These are phyloP conservation scores for Taphrina betulina DNA, from an alignment of 1,139 yeast species.

Conservation along the genomic window DNA sequence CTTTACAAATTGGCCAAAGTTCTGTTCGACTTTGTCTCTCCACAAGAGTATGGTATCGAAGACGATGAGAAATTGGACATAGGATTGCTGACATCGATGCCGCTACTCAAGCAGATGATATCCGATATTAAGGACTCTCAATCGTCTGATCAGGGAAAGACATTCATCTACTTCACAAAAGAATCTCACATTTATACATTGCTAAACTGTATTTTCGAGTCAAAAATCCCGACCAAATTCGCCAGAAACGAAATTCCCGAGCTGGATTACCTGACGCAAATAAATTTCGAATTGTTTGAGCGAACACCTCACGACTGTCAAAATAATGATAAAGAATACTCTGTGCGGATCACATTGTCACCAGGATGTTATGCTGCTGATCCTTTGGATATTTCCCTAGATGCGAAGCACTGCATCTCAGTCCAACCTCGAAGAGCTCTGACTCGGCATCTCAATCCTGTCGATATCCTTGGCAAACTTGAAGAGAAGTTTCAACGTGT, in stretches of 20 bases:
- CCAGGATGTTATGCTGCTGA: constrained; percentile 99
- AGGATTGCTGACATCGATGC: constrained; percentile 89
- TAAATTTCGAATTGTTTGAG: constrained; percentile 89
- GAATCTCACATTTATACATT: constrained; percentile 96
- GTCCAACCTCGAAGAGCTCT: constrained; percentile 87
- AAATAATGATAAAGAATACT: constrained; percentile 65
- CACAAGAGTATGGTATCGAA: constrained; percentile 97
- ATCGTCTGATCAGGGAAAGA: constrained; percentile 73
- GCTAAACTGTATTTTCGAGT: constrained; percentile 83
- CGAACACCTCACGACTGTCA: constrained; percentile 22
- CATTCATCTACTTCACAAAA: constrained; percentile 88
- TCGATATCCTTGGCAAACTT: constrained; percentile 77
- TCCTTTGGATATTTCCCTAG: constrained; percentile 93
- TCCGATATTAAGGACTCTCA: constrained; percentile 78
- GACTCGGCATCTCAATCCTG: constrained; percentile 91
- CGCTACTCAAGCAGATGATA: constrained; percentile 84
- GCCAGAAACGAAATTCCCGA: constrained; percentile 95
- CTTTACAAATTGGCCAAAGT: constrained; percentile 87
- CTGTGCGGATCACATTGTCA: constrained; percentile 81
- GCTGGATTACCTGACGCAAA: constrained; percentile 90
- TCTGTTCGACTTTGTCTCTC: constrained; percentile 92
- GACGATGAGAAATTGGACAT: constrained; percentile 94
- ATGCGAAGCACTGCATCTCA: constrained; percentile 93
- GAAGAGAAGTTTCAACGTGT: constrained; percentile 83
- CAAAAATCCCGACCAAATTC: constrained; percentile 91